These are phyloP conservation scores for Neoarthrinium moseri DNA, from an alignment of 2,329 filamentous ascomycete species.

Conservation along the genomic window DNA sequence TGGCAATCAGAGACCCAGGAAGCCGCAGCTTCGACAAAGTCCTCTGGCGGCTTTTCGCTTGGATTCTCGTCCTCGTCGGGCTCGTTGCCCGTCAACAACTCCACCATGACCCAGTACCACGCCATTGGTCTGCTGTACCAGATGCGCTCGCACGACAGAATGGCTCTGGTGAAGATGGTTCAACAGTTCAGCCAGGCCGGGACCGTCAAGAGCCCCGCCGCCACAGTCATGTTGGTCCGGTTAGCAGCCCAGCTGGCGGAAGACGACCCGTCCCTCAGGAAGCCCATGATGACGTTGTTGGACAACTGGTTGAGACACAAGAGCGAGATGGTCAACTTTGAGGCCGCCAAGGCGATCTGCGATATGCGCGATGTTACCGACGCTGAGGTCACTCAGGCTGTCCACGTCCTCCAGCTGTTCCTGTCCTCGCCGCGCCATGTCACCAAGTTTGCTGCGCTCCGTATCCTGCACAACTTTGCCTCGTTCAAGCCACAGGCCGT, in stretches of 20 bases:
- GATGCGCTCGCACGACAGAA: conserved; percentile 95
- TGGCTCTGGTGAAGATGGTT: conserved; percentile 99
- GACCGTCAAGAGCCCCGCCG: conserved; percentile 91
- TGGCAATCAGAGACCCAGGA: conserved; percentile 99
- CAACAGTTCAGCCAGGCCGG: conserved; percentile 93
- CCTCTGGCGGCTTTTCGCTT: conserved; percentile 83
- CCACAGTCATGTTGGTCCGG: conserved; percentile 87
- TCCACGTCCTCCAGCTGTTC: conserved; percentile 95
- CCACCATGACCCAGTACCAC: conserved; percentile 98
- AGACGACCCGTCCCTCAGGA: conserved; percentile 84
- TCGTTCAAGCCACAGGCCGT: conserved; percentile 95
- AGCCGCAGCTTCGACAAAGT: conserved; percentile 87
- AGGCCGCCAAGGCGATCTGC: conserved; percentile 97
- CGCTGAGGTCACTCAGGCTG: conserved; percentile 84
- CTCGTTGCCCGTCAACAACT: conserved; percentile 80
- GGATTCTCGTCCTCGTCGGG: conserved; percentile 82
- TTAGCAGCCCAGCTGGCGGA: conserved; percentile 91
- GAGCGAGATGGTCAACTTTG: conserved; percentile 99
- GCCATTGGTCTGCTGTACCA: conserved; percentile 96
- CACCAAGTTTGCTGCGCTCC: conserved; percentile 95
- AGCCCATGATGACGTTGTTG: conserved; percentile 95
- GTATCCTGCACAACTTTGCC: conserved; percentile 94
- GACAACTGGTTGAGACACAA: conserved; percentile 97
- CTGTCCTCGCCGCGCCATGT: conserved; percentile 92
- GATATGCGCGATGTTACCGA: conserved; percentile 92